phyloP scores from a whole-genome alignment of 2,329 filamentous ascomycete species.

The Septoria petroselini region DNA sequence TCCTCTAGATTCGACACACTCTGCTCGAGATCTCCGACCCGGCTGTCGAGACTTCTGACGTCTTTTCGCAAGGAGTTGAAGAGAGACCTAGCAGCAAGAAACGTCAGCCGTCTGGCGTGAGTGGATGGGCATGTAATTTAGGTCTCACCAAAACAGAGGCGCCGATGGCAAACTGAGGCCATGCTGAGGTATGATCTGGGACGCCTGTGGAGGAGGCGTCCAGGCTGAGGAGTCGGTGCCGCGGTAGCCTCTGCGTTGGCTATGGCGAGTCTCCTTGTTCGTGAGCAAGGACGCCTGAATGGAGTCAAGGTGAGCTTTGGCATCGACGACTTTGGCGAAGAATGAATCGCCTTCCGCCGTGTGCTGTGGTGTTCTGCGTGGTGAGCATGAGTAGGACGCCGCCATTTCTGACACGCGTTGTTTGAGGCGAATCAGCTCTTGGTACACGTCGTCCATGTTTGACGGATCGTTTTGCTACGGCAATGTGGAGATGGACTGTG shows the following conservation, averaged over 20 bases:
- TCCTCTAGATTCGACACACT: slow-evolving; percentile 29
- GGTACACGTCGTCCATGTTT: slow-evolving; percentile 30
- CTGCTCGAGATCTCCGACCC: slow-evolving; percentile 25
- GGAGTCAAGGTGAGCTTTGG: slow-evolving; percentile 17
- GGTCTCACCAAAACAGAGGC: slow-evolving; percentile 27
- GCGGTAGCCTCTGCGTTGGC: neutral
- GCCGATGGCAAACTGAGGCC: slow-evolving; percentile 20
- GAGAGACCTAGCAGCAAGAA: slow-evolving; percentile 15
- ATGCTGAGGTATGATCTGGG: slow-evolving; percentile 4
- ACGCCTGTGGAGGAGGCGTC: neutral
- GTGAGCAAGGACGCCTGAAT: slow-evolving; percentile 17
- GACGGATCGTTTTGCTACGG: neutral
- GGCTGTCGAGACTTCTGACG: slow-evolving; percentile 18
- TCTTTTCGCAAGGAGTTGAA: slow-evolving; percentile 26
- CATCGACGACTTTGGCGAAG: slow-evolving; percentile 15
- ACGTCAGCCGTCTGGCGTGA: too few species aligned
- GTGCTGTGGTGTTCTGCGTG: neutral
- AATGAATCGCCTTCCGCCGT: slow-evolving; percentile 13
- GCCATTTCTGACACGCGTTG: slow-evolving; percentile 27
- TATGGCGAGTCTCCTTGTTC: neutral
- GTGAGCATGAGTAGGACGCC: slow-evolving; percentile 10
- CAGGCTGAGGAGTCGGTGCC: neutral
- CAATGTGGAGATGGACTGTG: neutral
- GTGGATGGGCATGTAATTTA: too few species aligned
- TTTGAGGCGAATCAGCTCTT: slow-evolving; percentile 29